Base-by-base conservation (phyloP, 1,284 basidiomycete genomes). In the Boletus holoroseus region DNA sequence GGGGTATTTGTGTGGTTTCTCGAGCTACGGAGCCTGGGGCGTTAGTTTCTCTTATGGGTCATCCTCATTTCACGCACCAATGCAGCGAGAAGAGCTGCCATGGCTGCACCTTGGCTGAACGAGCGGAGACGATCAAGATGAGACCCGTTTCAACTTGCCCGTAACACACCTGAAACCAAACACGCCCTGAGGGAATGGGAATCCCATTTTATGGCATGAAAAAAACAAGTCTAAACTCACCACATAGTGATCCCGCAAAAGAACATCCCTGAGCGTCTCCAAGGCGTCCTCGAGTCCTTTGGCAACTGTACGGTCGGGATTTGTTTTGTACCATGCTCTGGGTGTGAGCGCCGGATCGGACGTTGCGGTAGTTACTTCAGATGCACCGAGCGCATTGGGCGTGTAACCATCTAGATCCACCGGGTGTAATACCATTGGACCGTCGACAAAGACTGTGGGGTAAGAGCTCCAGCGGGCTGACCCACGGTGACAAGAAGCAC, bases 261-360 rank as follows among this genome's bases (percentile, higher is more conserved):
- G 59, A 16, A 68, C 48, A 13, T 66, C 58, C 38, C 27, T 66
- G 18, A 67, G 53, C 38, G 45, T 24, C 26, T 54, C 40, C 16
- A 82, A 58, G 3, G 76, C 69, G 3, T 87, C 83, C 39, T 84
- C 81, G 31, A 91, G 69, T 7, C 84, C 88, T 54, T 63, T 60
- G 28, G 77, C 74, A 49, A 73, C 68, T 20, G 76, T 78, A 48
- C 75, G 72, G 9, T 82, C 79, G 3, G 70, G 62, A 30, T 76
- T 75, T 4, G 69, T 67, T 51, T 73, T 79, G 83, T 83, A 94
- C 93, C 93, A 94, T 1, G 78, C 91, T 54, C 91, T 76, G 9
- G 90, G 84, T 1, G 76, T 81, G 30, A 84, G 74, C 28, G 82
- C 74, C 3, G 83, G 81, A 58, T 86, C 80, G 13, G 73, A 72